phyloP scores from a whole-genome alignment of 2,329 filamentous ascomycete species.

The Pseudogymnoascus destructans region DNA sequence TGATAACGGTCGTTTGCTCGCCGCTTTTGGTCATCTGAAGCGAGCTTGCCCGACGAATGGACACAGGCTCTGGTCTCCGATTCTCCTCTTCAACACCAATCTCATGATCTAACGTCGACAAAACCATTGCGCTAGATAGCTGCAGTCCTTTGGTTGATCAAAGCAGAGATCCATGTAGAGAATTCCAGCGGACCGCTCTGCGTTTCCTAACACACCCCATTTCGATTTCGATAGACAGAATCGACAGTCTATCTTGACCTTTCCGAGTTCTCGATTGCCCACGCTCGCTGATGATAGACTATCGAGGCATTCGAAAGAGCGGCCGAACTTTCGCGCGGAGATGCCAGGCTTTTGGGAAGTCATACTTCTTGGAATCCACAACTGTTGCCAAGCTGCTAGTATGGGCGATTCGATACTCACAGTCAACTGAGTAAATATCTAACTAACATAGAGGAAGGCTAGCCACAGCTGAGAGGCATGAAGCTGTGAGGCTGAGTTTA shows the following conservation, averaged over 20 bases:
- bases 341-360: neutral
- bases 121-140: conserved; percentile 13
- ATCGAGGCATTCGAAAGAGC: neutral
- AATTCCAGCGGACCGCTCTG: conserved; percentile 12
- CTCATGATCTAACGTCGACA: conserved; percentile 11
- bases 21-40: conserved; percentile 16
- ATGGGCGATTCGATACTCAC: neutral
- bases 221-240: neutral
- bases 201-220: neutral
- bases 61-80: neutral
- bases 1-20: conserved; percentile 11
- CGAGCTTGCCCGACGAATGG: neutral
- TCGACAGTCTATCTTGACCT: neutral
- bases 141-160: conserved; percentile 15
- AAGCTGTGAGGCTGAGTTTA: neutral
- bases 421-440: neutral
- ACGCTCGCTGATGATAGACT: neutral
- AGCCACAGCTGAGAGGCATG: neutral
- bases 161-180: conserved; percentile 17
- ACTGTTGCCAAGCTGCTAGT: neutral
- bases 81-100: neutral
- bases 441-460: neutral
- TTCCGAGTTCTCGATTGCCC: neutral
- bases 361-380: neutral
- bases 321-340: neutral